Percentiles rank a stretch among this genome's conserved stretches.
phyloP scores from a whole-genome alignment of 345 rosid genomes.

The Brassica cretica region DNA sequence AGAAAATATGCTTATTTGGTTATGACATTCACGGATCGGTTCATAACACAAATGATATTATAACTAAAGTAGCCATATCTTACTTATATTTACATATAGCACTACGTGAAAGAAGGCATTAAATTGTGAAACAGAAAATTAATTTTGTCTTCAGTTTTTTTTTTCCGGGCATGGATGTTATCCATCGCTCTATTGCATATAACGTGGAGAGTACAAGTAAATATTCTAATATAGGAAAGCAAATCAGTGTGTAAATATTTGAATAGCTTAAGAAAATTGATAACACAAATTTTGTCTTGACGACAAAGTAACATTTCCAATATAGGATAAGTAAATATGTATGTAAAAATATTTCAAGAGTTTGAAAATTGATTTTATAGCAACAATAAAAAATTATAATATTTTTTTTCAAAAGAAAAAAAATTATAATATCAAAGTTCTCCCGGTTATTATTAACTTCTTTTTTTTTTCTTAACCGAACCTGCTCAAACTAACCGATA shows the following conservation, averaged over 20 bases:
- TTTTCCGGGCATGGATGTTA: background rate
- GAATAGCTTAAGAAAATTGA: background rate
- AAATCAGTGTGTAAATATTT: background rate
- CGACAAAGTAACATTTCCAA: background rate
- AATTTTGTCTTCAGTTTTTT: background rate
- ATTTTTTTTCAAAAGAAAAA: too few relatives aligned
- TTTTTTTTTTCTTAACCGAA: background rate
- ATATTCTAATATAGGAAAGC: background rate
- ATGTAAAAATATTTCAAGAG: background rate
- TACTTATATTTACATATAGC: background rate
- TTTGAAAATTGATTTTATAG: background rate
- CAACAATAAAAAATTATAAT: background rate
- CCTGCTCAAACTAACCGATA: background rate
- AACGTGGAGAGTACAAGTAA: conserved; percentile 1
- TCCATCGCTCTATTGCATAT: background rate
- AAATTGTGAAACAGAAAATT: background rate
- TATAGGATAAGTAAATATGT: background rate
- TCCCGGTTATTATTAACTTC: background rate
- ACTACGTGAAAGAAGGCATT: background rate
- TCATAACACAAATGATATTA: too few relatives aligned
- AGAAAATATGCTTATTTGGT: too few relatives aligned
- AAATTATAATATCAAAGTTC: background rate
- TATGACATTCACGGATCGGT: too few relatives aligned
- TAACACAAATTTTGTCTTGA: background rate
- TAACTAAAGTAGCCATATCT: background rate